Evolutionary conservation across 441 rosid species (phyloP).

Genomic region (Gossypium aridum): DNA sequence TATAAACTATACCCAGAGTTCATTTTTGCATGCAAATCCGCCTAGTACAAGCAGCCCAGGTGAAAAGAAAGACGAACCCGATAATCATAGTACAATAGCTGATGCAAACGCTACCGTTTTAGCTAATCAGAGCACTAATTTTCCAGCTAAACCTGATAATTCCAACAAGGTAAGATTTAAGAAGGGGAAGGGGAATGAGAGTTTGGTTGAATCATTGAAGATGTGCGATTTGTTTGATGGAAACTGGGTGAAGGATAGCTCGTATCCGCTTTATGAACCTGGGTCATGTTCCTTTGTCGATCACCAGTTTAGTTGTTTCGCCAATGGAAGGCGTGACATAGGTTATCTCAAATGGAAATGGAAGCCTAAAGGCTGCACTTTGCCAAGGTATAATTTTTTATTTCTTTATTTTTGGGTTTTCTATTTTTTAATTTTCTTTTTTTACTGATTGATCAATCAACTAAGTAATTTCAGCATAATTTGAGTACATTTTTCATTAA

Average conservation of each 20-base stretch:
- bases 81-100: constrained; percentile 25
- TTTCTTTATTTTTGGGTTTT: background rate
- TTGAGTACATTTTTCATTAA: background rate
- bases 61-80: constrained; percentile 6
- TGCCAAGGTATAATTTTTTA: constrained; percentile 57
- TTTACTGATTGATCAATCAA: background rate
- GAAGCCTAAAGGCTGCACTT: constrained; percentile 74
- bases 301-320: constrained; percentile 69
- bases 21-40: constrained; percentile 14
- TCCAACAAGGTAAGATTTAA: constrained; percentile 8
- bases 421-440: background rate
- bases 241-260: constrained; percentile 74
- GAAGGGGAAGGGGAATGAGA: constrained; percentile 27
- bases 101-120: constrained; percentile 12
- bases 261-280: constrained; percentile 83
- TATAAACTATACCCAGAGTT: constrained; percentile 7
- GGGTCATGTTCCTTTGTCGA: constrained; percentile 88
- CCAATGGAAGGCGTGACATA: constrained; percentile 71
- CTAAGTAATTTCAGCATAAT: background rate
- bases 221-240: constrained; percentile 82
- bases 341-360: constrained; percentile 67
- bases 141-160: constrained; percentile 12
- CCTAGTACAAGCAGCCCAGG: constrained; percentile 4
- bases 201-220: constrained; percentile 31
- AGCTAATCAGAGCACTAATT: constrained; percentile 13